Base-by-base conservation (phyloP, 352 stramenopile species). In the Pythium rhizo-oryzae region DNA sequence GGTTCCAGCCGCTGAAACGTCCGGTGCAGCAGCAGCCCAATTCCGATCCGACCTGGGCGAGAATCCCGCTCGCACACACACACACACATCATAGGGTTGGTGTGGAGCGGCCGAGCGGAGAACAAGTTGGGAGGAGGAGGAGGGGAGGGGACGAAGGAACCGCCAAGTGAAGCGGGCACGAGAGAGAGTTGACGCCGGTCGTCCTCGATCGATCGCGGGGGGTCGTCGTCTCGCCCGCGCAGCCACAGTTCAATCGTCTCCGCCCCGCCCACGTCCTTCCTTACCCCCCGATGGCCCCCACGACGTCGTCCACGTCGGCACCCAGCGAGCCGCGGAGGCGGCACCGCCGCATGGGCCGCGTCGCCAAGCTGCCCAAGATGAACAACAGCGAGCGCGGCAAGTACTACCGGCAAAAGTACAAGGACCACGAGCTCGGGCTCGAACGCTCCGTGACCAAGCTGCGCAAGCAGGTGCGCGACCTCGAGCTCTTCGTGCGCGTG, bases 351-450 rank as follows among this genome's bases (percentile, higher is more conserved):
- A 43, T 33, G 18, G 30, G 46, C 60, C 77, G 52, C 28, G 67
- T 64, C 19, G 54, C 67, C 53, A 86, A 79, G 59, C 60, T 89
- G 46, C 81, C 81, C 28, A 81, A 78, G 62, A 89, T 89, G 78
- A 89, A 78, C 77, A 89, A 89, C 68, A 87, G 77, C 39, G 81
- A 89, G 65, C 76, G 81, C 33, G 81, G 81, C 62, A 89, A 87
- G 59, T 89, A 85, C 77, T 89, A 89, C 53, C 74, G 81, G 6
- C 72, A 78, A 54, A 89, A 89, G 69, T 84, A 84, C 58, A 79
- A 81, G 46, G 72, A 82, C 62, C 84, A 87, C 72, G 79, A 87
- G 61, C 58, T 69, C 23, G 49, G 69, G 25, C 78, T 87, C 24
- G 77, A 84, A 62, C 59, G 46, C 18, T 69, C 76, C 37, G 76